Base-by-base conservation (phyloP, 1,139 yeast genomes). In the Geotrichum phurueaensis region DNA sequence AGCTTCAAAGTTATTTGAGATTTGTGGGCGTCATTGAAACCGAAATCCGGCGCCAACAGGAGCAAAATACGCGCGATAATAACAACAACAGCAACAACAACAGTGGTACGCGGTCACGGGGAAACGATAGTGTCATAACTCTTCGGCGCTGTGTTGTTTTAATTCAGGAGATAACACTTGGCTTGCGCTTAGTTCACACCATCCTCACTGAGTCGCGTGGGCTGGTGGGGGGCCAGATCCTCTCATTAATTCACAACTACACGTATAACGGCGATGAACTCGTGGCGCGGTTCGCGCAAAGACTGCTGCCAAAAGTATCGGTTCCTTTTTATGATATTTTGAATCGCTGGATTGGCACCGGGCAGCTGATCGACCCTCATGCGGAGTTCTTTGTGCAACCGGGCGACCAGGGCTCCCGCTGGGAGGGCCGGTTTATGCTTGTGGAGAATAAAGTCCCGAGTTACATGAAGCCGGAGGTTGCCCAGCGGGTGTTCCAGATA, bases 321-420 rank as follows among this genome's bases (percentile, higher is more conserved):
- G 75, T 75, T 13, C 90, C 96, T 1, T 90, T 89, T 70, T 81
- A 80, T 64, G 84, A 82, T 54, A 78, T 84, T 43, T 68, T 89
- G 3, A 79, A 79, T 57, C 79, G 79, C 54, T 92, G 97, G 97
- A 72, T 89, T 2, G 72, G 84, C 1, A 76, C 81, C 57, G 97
- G 97, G 0, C 84, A 82, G 59, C 71, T 90, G 23, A 75, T 77
- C 50, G 82, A 80, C 52, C 82, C 81, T 18, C 70, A 73, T 60
- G 78, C 79, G n/a, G 96, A 87, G 66, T 89, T 90, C 69, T 92
- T 91, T 68, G 84, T 90, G 12, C 71, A 72, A 22, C 55, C 66
- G 13, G 45, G 61, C 9, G 64, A 64, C 45, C 64, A 64, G 3
- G 62, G 56, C 10, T 57, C 63, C 10, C 65, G 67, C 18, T 73